A percentile compares a stretch with the other conserved stretches of the same genome.
phyloP scores from a whole-genome alignment of 352 stramenopile species.

The Globisporangium spiculum region DNA sequence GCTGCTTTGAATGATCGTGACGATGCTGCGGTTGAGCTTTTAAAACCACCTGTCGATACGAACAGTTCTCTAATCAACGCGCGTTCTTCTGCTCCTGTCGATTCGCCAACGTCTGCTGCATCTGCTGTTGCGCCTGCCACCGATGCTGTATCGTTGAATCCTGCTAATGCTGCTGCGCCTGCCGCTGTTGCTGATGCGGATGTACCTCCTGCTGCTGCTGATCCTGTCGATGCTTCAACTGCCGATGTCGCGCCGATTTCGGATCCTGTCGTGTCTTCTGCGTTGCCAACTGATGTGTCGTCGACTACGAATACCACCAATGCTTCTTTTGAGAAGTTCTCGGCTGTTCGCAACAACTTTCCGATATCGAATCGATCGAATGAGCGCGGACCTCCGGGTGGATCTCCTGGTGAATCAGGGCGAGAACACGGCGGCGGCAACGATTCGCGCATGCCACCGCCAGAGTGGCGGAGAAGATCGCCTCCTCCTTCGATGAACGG shows the following conservation, averaged over 20 bases:
- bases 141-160: constrained; percentile 17
- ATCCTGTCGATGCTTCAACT: constrained; percentile 5
- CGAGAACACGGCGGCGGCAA: neutral
- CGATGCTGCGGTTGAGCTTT: constrained; percentile 13
- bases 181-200: constrained; percentile 15
- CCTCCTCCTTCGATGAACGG: constrained; percentile 6
- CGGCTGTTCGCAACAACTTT: constrained; percentile 19
- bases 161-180: neutral
- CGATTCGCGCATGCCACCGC: neutral
- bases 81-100: constrained; percentile 29
- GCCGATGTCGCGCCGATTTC: constrained; percentile 16
- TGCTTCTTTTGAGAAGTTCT: constrained; percentile 29
- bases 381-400: constrained; percentile 2
- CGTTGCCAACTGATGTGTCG: constrained; percentile 15
- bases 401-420: neutral
- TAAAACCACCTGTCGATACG: constrained; percentile 21
- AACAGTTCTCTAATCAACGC: constrained; percentile 24
- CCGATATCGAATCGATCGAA: constrained; percentile 5
- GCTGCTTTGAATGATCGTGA: constrained; percentile 16
- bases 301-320: constrained; percentile 17
- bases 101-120: constrained; percentile 15
- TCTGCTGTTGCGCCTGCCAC: constrained; percentile 13
- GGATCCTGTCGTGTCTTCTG: constrained; percentile 17
- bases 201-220: constrained; percentile 1
- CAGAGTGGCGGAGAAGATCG: constrained; percentile 11